phyloP scores from a whole-genome alignment of 2,329 filamentous ascomycete species.

The Calonectria multiphialidica region DNA sequence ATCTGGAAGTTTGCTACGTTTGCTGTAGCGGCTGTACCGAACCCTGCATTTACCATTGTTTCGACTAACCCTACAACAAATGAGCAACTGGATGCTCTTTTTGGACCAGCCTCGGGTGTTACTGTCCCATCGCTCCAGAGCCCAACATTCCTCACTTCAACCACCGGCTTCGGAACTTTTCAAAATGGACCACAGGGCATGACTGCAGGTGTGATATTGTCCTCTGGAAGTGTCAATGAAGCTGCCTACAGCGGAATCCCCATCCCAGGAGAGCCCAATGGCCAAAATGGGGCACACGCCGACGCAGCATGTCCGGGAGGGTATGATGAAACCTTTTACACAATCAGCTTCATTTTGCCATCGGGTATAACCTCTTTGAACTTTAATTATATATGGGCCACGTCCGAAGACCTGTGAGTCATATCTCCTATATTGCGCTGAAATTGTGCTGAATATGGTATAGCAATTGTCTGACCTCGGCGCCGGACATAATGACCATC shows the following conservation, averaged over 20 bases:
- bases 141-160: too few relatives aligned
- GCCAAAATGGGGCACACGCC: accelerated
- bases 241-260: not conserved
- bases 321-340: not conserved
- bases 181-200: not conserved
- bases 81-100: too few relatives aligned
- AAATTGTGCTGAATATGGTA: not conserved
- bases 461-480: not conserved
- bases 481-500: not conserved
- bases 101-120: too few relatives aligned
- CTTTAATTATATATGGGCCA: not conserved
- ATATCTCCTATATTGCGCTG: not conserved
- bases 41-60: too few relatives aligned
- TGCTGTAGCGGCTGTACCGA: too few relatives aligned
- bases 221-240: not conserved
- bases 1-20: too few relatives aligned
- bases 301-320: not conserved
- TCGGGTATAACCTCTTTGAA: not conserved
- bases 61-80: too few relatives aligned
- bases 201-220: not conserved
- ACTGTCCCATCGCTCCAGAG: too few relatives aligned
- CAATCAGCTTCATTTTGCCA: not conserved
- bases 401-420: not conserved
- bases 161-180: not conserved
- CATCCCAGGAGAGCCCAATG: not conserved